A percentile compares a stretch with the other conserved stretches of the same genome.
Evolutionary conservation across 495 filamentous ascomycete genomes (phyloP).

Genomic region (Cercophora samala): DNA sequence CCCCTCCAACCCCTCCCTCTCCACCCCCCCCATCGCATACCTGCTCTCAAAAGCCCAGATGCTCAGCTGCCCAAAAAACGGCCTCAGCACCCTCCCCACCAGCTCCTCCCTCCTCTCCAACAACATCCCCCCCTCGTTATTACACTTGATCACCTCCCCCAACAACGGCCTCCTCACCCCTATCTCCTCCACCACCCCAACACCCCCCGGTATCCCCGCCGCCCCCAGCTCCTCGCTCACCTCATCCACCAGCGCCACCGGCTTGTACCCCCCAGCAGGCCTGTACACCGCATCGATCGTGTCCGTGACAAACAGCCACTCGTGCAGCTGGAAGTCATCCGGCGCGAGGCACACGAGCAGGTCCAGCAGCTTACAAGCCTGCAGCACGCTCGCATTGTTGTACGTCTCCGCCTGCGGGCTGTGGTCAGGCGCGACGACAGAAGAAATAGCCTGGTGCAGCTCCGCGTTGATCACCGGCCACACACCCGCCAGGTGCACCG

Average conservation of each 20-base stretch:
- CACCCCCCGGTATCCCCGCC: background rate
- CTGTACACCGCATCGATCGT: slow-evolving; percentile 95
- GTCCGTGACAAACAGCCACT: slow-evolving; percentile 96
- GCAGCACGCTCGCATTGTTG: slow-evolving; percentile 69
- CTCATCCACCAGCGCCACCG: slow-evolving; percentile 80
- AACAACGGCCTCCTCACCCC: slow-evolving; percentile 45
- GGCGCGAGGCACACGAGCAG: slow-evolving; percentile 77
- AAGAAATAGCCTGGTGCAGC: slow-evolving; percentile 75
- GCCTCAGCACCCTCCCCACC: slow-evolving; percentile 69
- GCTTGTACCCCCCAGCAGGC: slow-evolving; percentile 61
- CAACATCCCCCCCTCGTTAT: slow-evolving; percentile 46
- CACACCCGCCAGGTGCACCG: slow-evolving; percentile 72
- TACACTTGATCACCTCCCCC: slow-evolving; percentile 35
- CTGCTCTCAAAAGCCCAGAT: slow-evolving; percentile 90
- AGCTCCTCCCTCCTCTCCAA: slow-evolving; percentile 64
- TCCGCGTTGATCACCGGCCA: slow-evolving; percentile 92
- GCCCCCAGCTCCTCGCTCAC: slow-evolving; percentile 72
- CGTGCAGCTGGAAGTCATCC: slow-evolving; percentile 91
- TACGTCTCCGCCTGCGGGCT: slow-evolving; percentile 63
- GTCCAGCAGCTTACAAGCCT: slow-evolving; percentile 91
- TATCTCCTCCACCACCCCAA: slow-evolving; percentile 28
- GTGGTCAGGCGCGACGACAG: slow-evolving; percentile 65
- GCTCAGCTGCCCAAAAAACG: slow-evolving; percentile 87
- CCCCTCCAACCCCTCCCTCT: slow-evolving; percentile 64
- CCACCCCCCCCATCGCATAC: slow-evolving; percentile 74